Conservation (phyloP, 1,284 basidiomycete genomes). For the Marasmius fiardii region DNA sequence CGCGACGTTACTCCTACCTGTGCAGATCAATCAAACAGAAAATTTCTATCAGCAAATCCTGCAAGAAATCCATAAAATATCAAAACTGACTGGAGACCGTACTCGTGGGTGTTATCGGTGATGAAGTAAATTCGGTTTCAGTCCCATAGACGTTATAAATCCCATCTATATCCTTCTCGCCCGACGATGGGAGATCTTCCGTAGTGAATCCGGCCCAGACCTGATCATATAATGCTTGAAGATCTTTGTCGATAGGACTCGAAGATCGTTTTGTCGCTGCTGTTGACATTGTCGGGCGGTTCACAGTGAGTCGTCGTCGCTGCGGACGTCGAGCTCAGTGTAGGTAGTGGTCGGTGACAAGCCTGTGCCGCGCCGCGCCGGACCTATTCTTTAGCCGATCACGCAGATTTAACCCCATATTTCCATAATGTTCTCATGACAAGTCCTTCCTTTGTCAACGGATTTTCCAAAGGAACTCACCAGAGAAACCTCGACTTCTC, state of each 20-base stretch:
- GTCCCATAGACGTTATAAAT: conserved; percentile 26
- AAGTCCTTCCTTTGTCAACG: too few relatives aligned
- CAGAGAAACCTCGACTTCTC: too few relatives aligned
- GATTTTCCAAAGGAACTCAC: too few relatives aligned
- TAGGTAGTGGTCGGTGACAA: neutral
- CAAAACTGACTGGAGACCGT: conserved; percentile 2
- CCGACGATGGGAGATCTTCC: conserved; percentile 26
- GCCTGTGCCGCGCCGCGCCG: conserved; percentile 1
- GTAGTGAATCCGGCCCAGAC: conserved; percentile 64
- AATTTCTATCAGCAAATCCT: neutral
- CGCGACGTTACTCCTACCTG: neutral
- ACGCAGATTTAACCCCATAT: neutral
- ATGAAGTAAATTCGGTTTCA: conserved; percentile 12
- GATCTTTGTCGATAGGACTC: conserved; percentile 57
- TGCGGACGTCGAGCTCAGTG: neutral
- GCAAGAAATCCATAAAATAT: neutral
- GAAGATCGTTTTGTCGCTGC: neutral
- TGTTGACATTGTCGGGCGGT: neutral
- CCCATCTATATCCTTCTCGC: conserved; percentile 19
- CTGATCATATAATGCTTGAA: conserved; percentile 68
- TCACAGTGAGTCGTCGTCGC: neutral
- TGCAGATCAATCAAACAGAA: neutral
- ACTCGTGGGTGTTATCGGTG: conserved; percentile 3
- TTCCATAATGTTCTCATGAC: too few relatives aligned
- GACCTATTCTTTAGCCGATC: neutral